Base-by-base conservation (phyloP, 2,329 filamentous ascomycete species). In the Colletotrichum siamense region DNA sequence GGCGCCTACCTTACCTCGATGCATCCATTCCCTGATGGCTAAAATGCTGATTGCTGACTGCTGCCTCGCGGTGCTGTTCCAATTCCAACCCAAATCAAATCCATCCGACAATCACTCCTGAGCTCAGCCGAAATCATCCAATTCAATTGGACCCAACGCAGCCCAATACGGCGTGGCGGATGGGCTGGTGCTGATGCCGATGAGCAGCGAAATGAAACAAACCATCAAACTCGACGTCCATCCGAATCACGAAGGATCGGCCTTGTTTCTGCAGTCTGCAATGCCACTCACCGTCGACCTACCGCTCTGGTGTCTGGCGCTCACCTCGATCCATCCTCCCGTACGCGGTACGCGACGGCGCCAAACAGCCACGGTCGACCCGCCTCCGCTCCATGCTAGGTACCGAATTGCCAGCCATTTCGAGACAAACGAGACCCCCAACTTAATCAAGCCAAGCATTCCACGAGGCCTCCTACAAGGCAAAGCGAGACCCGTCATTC, bases 401-500 rank as follows among this genome's bases (percentile, higher is more conserved):
- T n/a, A 15, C 59, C 63, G 16, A 62, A 34, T 73, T 62, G 30
- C 15, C 30, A 73, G 39, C 61, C 55, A 49, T 39, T 18, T 62
- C 32, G 18, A 39, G 36, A 39, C 26, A 32, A 28, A 15, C 15
- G 52, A 57, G 30, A 24, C 34, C 67, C 30, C 68, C 26, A 34
- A 63, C 18, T 16, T 63, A 13, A 49, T 18, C 34, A 74, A 69
- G 74, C 74, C 74, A 76, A 76, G 74, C 59, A 65, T 72, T 71
- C 36, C 59, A 73, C 59, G 74, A 76, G 70, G 74, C 74, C 74
- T 76, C 74, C 73, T 26, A 28, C 34, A 65, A 65, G 28, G 69
- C 32, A 55, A 62, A 32, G 49, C 44, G 55, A 57, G 70, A 24
- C 70, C 68, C 63, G 30, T 44, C 30, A 5, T 22, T 15, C 26